A percentile compares a stretch with the other conserved stretches of the same genome.
Conservation (phyloP, 805 yeast genomes). For the Candida sakaeoensis region DNA sequence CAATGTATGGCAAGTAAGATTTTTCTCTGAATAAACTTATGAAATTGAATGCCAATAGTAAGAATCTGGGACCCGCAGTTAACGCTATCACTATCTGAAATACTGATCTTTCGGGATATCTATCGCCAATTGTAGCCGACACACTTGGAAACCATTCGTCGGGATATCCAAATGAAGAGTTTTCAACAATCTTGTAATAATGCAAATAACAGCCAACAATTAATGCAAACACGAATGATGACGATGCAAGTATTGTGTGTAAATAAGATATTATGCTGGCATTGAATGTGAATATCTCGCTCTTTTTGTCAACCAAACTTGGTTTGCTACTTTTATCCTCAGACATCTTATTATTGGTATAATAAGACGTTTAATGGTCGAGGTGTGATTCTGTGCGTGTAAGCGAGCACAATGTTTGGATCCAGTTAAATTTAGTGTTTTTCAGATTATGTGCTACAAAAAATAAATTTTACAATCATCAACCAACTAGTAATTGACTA, state of each 20-base stretch:
- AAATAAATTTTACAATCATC: slow-evolving; percentile 3
- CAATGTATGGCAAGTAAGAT: slow-evolving; percentile 36
- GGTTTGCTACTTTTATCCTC: not conserved
- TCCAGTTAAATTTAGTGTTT: slow-evolving; percentile 33
- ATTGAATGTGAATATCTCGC: slow-evolving; percentile 37
- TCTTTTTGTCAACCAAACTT: not conserved
- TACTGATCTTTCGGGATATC: slow-evolving; percentile 92
- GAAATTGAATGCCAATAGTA: slow-evolving; percentile 52
- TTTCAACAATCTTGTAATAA: slow-evolving; percentile 82
- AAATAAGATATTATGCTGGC: slow-evolving; percentile 67
- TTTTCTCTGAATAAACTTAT: slow-evolving; percentile 40
- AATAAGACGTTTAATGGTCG: not conserved
- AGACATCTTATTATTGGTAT: not conserved
- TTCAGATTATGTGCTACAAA: slow-evolving; percentile 13
- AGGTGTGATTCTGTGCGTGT: not conserved
- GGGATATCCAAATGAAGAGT: slow-evolving; percentile 86
- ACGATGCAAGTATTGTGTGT: slow-evolving; percentile 67
- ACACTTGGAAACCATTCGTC: slow-evolving; percentile 99
- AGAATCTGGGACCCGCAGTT: slow-evolving; percentile 89
- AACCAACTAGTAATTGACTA: not conserved
- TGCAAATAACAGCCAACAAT: slow-evolving; percentile 73
- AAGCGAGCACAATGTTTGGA: not conserved
- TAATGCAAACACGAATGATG: slow-evolving; percentile 76
- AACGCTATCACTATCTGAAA: slow-evolving; percentile 90
- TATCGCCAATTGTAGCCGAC: slow-evolving; percentile 93